phyloP scores from a whole-genome alignment of 805 yeast species.

The Cyberlindnera samutprakarnensis region DNA sequence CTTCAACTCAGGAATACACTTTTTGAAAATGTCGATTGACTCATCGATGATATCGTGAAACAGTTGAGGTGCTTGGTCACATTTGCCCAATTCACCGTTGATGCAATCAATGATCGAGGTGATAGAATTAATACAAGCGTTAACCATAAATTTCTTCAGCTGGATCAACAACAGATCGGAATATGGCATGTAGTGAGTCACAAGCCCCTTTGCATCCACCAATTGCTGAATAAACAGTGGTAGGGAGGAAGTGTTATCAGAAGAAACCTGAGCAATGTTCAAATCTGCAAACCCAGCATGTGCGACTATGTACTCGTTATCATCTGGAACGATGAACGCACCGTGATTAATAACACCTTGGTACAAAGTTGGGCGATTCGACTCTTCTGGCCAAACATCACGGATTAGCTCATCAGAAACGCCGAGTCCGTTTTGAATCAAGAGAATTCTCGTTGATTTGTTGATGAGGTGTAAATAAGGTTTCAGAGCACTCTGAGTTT shows the following conservation, averaged over 20 bases:
- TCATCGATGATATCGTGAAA: conserved; percentile 29
- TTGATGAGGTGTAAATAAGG: conserved; percentile 45
- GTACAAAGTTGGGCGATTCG: conserved; percentile 48
- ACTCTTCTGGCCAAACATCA: conserved; percentile 44
- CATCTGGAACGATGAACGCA: conserved; percentile 39
- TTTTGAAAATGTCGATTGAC: conserved; percentile 23
- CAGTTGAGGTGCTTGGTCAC: conserved; percentile 31
- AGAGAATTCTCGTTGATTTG: conserved; percentile 49
- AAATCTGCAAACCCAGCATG: conserved; percentile 74
- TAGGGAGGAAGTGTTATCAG: conserved; percentile 9
- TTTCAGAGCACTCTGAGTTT: conserved; percentile 54
- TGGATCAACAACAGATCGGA: conserved; percentile 51
- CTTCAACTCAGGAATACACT: conserved; percentile 24
- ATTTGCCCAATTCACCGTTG: conserved; percentile 66
- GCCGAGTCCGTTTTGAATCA: conserved; percentile 91
- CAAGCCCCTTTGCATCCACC: conserved; percentile 21
- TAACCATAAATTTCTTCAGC: conserved; percentile 68
- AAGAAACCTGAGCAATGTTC: conserved; percentile 51
- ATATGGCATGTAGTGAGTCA: conserved; percentile 29
- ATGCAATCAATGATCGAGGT: conserved; percentile 71
- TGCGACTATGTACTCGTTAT: conserved; percentile 23
- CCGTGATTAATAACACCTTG: conserved; percentile 86
- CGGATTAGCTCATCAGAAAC: conserved; percentile 49
- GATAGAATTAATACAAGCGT: conserved; percentile 77
- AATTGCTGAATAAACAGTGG: conserved; percentile 23